Percentiles rank a stretch among this genome's conserved stretches.
Conservation (phyloP, 2,329 filamentous ascomycete genomes). For the Nemania abortiva region DNA sequence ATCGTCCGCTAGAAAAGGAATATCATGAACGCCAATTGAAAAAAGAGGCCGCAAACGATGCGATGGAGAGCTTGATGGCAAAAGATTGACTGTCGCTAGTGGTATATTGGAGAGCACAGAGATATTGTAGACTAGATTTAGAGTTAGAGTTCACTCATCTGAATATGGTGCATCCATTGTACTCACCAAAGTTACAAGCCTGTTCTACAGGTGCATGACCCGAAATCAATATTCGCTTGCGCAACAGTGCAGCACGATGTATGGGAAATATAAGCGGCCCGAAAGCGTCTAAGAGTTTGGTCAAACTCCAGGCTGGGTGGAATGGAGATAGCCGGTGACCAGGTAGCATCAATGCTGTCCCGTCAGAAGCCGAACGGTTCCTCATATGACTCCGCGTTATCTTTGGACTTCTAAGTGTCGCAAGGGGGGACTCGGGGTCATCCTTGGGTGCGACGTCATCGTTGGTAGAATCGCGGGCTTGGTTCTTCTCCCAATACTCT, state of each 20-base stretch:
- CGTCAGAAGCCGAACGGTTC: conserved; percentile 72
- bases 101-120: conserved; percentile 94
- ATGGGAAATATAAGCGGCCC: conserved; percentile 93
- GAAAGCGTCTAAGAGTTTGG: conserved; percentile 81
- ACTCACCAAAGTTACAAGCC: conserved; percentile 87
- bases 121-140: conserved; percentile 83
- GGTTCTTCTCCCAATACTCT: conserved; percentile 81
- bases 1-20: conserved; percentile 78
- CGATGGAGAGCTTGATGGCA: conserved; percentile 72
- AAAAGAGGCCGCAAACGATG: conserved; percentile 86
- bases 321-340: conserved; percentile 78
- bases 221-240: conserved; percentile 89
- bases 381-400: conserved; percentile 60
- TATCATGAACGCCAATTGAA: conserved; percentile 92
- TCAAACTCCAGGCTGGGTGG: conserved; percentile 89
- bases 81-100: conserved; percentile 74
- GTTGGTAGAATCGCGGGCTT: conserved; percentile 57
- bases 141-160: conserved; percentile 38
- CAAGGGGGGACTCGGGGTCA: conserved; percentile 64
- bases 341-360: conserved; percentile 66
- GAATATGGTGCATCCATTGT: background rate
- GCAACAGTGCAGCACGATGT: conserved; percentile 84
- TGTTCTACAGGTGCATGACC: conserved; percentile 86
- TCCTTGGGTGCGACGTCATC: conserved; percentile 54
- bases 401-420: conserved; percentile 57